Base-by-base conservation (phyloP, 176 grass and related monocot species). In the Oryza punctata region DNA sequence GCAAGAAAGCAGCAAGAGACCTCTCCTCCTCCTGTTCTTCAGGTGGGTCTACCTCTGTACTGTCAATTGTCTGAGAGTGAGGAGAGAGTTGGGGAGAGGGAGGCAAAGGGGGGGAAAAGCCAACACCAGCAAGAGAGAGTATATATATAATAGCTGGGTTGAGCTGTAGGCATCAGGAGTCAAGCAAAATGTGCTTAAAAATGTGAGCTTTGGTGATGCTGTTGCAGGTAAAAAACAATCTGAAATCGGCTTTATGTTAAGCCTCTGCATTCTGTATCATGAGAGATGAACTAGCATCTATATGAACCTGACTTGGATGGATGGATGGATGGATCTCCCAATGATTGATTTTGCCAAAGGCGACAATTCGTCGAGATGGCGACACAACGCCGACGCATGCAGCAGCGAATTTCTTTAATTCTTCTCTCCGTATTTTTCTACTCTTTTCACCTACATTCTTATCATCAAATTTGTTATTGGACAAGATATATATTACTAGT, bases 311-410 rank as follows among this genome's bases (percentile, higher is more conserved):
- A 85, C 78, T 82, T 35, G 33, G 33, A 38, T 38, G 37, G 7
- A 38, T 57, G 70, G 82, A 86, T 79, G 50, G 74, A 78, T 80
- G 70, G 63, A 68, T 82, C 52, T 92, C 18, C 87, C 84, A 93
- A 93, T 94, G 88, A 91, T 93, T 94, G 88, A 91, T 93, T 91
- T 78, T 59, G 37, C 61, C 44, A 72, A 76, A 78, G 72, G 70
- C 76, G 87, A 97, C 87, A 88, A 69, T 79, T 87, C 72, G 70
- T 81, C 69, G 59, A 78, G 91, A 97, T 49, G 75, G 89, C 70
- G 91, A 92, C 87, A 81, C 85, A 16, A 82, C 89, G 87, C 94
- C 91, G 82, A 91, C 82, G 73, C 52, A 57, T n/a, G 52, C 52
- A 57, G 52, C 86, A 50, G 38, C 63, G 47, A 75, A 11, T 57